phyloP scores from a whole-genome alignment of 805 yeast genomes.

The Phaffomyces thermotolerans region DNA sequence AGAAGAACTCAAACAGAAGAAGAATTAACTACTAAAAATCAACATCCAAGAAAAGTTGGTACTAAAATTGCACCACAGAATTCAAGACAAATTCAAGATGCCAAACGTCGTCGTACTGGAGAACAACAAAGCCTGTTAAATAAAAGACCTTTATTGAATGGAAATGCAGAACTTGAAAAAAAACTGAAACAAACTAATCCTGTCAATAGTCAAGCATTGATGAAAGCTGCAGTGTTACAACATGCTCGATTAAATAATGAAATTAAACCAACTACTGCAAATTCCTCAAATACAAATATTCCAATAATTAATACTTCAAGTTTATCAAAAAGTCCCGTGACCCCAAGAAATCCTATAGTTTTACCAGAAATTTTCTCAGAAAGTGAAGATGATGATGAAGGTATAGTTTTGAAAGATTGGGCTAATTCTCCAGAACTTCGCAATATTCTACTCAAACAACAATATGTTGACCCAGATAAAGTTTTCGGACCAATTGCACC shows the following conservation, averaged over 20 bases:
- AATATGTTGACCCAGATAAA: conserved; percentile 52
- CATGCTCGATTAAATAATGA: conserved; percentile 24
- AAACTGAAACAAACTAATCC: conserved; percentile 8
- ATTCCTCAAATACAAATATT: conserved; percentile 4
- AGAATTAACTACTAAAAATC: conserved; percentile 7
- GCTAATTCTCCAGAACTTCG: conserved; percentile 53
- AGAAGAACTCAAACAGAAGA: conserved; percentile 19
- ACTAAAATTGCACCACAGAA: conserved; percentile 20
- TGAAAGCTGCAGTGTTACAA: conserved; percentile 29
- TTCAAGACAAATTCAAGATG: conserved; percentile 10
- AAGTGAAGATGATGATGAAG: conserved; percentile 48
- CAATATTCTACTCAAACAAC: conserved; percentile 37
- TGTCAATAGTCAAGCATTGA: conserved; percentile 18
- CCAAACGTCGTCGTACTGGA: conserved; percentile 23
- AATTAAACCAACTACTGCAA: conserved; percentile 8
- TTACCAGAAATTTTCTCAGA: conserved; percentile 44
- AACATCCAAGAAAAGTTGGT: conserved; percentile 20
- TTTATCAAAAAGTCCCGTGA: conserved; percentile 9
- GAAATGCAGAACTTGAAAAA: conserved; percentile 2
- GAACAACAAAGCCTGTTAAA: conserved; percentile 15
- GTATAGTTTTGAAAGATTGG: conserved; percentile 48
- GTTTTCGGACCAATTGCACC: conserved; percentile 74
- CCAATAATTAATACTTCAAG: not conserved
- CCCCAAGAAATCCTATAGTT: conserved; percentile 18
- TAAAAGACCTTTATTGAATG: conserved; percentile 18